phyloP scores from a whole-genome alignment of 2,329 filamentous ascomycete species.

The Trichoderma cornu-damae region DNA sequence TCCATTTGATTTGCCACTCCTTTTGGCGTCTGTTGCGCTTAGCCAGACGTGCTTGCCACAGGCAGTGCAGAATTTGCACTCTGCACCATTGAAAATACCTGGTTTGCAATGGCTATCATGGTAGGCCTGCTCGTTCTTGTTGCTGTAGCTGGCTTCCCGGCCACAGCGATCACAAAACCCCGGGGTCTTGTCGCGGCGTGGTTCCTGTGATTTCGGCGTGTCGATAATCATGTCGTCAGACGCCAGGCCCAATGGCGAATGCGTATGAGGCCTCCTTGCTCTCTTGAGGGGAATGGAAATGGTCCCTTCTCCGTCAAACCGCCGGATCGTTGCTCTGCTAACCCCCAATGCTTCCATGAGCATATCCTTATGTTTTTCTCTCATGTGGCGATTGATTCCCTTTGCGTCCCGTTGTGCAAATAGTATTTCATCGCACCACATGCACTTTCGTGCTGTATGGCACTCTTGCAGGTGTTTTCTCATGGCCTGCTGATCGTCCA shows the following conservation, averaged over 20 bases:
- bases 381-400: slow-evolving; percentile 29
- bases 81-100: background rate
- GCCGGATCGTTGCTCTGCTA: background rate
- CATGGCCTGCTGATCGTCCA: slow-evolving; percentile 29
- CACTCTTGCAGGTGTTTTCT: slow-evolving; percentile 33
- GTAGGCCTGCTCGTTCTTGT: slow-evolving; percentile 6
- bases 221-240: background rate
- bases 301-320: background rate
- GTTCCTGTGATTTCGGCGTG: no score
- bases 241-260: background rate
- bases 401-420: slow-evolving; percentile 29
- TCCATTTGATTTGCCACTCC: background rate
- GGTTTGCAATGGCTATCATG: slow-evolving; percentile 15
- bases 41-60: slow-evolving; percentile 17
- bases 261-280: background rate
- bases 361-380: slow-evolving; percentile 27
- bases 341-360: slow-evolving; percentile 21
- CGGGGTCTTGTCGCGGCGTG: background rate
- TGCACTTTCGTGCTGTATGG: slow-evolving; percentile 34
- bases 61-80: slow-evolving; percentile 16
- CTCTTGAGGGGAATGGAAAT: slow-evolving; percentile 1
- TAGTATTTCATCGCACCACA: slow-evolving; percentile 33
- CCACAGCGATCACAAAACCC: slow-evolving; percentile 19
- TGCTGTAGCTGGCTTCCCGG: slow-evolving; percentile 1
- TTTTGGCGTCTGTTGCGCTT: background rate